These are phyloP conservation scores for Talaromyces liani DNA, from an alignment of 495 filamentous ascomycete species.

Conservation along the genomic window DNA sequence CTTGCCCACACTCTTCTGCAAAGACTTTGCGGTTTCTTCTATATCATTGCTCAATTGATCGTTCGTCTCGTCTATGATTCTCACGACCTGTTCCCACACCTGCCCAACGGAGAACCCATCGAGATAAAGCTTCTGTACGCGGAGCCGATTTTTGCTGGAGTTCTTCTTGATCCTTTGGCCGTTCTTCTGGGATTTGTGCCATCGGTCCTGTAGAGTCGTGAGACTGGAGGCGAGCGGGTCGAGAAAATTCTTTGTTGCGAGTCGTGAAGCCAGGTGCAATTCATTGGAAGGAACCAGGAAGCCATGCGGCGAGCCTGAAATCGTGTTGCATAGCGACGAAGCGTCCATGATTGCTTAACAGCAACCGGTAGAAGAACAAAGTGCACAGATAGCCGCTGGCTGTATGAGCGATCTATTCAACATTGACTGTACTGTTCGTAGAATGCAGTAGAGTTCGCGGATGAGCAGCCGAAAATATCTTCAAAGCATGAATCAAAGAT, in stretches of 20 bases:
- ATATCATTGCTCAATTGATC: conserved; percentile 35
- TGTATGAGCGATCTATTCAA: not conserved
- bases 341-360: not conserved
- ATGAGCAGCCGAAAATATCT: not conserved
- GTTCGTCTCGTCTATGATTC: conserved; percentile 58
- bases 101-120: conserved; percentile 85
- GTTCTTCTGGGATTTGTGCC: conserved; percentile 55
- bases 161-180: conserved; percentile 49
- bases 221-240: conserved; percentile 68
- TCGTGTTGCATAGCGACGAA: not conserved
- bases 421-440: not conserved
- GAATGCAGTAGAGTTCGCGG: not conserved
- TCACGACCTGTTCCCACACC: conserved; percentile 88
- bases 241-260: conserved; percentile 65
- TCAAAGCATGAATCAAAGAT: not conserved
- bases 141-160: conserved; percentile 39
- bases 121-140: conserved; percentile 69
- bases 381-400: not conserved
- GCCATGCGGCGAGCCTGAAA: conserved; percentile 29
- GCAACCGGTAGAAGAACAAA: not conserved
- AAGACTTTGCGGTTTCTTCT: not conserved
- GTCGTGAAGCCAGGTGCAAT: conserved; percentile 57
- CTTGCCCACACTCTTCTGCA: not conserved
- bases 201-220: conserved; percentile 53
- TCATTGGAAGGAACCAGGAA: conserved; percentile 64